Percentiles rank a stretch among this genome's conserved stretches.
These are phyloP conservation scores for Elsinoe arachidis DNA, from an alignment of 2,329 filamentous ascomycete species.

Conservation along the genomic window DNA sequence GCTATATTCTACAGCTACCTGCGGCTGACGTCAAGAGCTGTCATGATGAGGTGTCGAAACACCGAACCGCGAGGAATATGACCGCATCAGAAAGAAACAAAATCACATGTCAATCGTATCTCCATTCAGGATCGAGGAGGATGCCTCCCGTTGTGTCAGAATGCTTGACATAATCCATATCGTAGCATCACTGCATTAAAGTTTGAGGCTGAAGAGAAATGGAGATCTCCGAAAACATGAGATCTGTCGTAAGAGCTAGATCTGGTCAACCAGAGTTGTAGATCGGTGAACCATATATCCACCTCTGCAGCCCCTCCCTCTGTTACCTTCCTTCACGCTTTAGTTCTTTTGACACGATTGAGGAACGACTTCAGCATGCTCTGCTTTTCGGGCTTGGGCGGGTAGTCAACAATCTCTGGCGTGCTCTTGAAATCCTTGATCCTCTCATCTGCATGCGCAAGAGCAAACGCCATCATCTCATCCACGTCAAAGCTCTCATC, in stretches of 20 bases:
- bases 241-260: neutral
- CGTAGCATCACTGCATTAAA: too few relatives aligned
- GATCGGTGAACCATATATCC: neutral
- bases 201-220: neutral
- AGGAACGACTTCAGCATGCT: neutral
- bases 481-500: neutral
- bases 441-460: neutral
- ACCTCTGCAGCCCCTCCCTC: neutral
- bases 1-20: neutral
- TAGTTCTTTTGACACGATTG: neutral
- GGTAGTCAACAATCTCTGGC: neutral
- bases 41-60: slow-evolving; percentile 8
- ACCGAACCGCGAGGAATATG: neutral
- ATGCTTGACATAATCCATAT: too few relatives aligned
- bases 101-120: neutral
- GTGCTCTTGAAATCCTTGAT: neutral
- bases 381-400: neutral
- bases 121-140: neutral
- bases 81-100: slow-evolving; percentile 4
- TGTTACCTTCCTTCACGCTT: neutral
- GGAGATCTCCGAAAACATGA: neutral
- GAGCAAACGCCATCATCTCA: neutral
- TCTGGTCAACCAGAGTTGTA: neutral
- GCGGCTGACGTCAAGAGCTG: slow-evolving; percentile 8
- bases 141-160: neutral